Base-by-base conservation (phyloP, 495 filamentous ascomycete genomes). In the Halenospora varia region DNA sequence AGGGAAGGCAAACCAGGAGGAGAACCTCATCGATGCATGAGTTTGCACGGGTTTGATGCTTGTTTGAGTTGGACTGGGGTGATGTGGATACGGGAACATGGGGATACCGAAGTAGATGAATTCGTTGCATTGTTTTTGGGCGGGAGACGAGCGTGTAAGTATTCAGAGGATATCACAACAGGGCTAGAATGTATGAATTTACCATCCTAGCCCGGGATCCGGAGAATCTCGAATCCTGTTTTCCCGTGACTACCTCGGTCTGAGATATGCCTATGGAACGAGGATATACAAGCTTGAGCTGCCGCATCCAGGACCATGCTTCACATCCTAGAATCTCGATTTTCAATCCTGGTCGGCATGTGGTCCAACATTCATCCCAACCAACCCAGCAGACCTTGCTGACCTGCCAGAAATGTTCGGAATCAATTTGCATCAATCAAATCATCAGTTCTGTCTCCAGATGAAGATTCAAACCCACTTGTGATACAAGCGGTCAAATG, bases 1-100 rank as follows among this genome's bases (percentile, higher is more conserved):
- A 64, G 75, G 77, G 40, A 73, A 75, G 57, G 60, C 71, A 35
- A 65, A 77, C 42, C 71, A 74, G 47, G 79, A 84, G 66, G 79
- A 77, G 72, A 87, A 86, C 69, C 72, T 90, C 59, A 86, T 90
- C 61, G 88, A 90, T 56, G 79, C 64, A 56, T 66, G 29, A 62
- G 35, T 25, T 49, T 42, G 10, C 8, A 53, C 17, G 57, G 35
- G 19, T 20, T 8, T 48, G 49, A 56, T 19, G 48, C 15, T 40
- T 60, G 50, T 41, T 54, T 41, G 56, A 42, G 41, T 41, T 52
- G 8, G 18, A 45, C 15, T 39, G 10, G 22, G 3, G 24, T 20
- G 54, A 25, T 19, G n/a, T 19, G 48, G 25, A 23, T 41, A 15
- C 20, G 51, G 17, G 50, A 41, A n/a, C 13, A 23, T 39, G n/a